Percentiles rank a stretch among this genome's conserved stretches.
Evolutionary conservation across 441 rosid genomes (phyloP).

Genomic region (Isatis lusitanica): DNA sequence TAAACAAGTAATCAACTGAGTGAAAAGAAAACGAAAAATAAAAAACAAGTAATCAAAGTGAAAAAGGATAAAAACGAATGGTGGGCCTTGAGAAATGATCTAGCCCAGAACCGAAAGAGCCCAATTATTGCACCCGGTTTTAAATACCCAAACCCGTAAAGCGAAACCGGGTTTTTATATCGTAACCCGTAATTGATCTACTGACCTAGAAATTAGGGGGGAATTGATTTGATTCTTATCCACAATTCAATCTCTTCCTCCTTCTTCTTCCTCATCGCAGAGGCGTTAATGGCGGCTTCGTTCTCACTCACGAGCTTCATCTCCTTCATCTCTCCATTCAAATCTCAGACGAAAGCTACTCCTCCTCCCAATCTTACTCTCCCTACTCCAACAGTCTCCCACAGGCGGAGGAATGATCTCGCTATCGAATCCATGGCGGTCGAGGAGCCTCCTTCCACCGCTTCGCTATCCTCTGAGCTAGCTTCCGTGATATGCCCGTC

Average conservation of each 20-base stretch:
- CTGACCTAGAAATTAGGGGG: conserved; percentile 24
- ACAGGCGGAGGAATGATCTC: conserved; percentile 39
- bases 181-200: conserved; percentile 27
- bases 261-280: conserved; percentile 12
- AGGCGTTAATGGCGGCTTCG: conserved; percentile 61
- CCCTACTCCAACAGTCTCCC: conserved; percentile 29
- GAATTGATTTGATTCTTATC: conserved; percentile 34
- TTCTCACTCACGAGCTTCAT: conserved; percentile 57
- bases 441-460: conserved; percentile 33
- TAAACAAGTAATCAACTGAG: neutral
- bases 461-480: conserved; percentile 45
- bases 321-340: conserved; percentile 64
- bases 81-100: conserved; percentile 8
- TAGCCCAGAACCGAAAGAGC: neutral
- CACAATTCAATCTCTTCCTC: conserved; percentile 26
- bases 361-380: conserved; percentile 37
- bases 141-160: neutral
- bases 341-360: conserved; percentile 41
- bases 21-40: neutral
- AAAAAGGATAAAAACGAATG: neutral
- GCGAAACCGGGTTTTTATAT: neutral
- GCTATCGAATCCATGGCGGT: conserved; percentile 31
- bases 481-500: conserved; percentile 68
- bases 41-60: neutral
- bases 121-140: neutral